Percentiles rank a stretch among this genome's conserved stretches.
Evolutionary conservation across 2,329 filamentous ascomycete species (phyloP).

Genomic region (Fusarium illudens): DNA sequence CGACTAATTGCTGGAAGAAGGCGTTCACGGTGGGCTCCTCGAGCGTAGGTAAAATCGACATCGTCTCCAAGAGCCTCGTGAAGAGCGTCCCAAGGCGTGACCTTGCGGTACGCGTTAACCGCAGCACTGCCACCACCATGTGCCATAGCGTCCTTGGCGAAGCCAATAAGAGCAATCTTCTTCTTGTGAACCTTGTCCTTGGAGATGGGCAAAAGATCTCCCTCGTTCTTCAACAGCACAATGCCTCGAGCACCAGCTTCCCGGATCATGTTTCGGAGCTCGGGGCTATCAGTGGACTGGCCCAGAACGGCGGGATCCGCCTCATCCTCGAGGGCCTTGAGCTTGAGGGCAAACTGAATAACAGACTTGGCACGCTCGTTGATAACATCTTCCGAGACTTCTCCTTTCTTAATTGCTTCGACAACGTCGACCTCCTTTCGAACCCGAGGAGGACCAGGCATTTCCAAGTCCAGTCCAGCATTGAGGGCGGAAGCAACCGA

Average conservation of each 20-base stretch:
- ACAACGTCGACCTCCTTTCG: slow-evolving; percentile 37
- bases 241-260: slow-evolving; percentile 57
- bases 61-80: slow-evolving; percentile 31
- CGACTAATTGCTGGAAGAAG: slow-evolving; percentile 27
- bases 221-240: slow-evolving; percentile 71
- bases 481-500: slow-evolving; percentile 46
- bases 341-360: slow-evolving; percentile 42
- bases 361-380: slow-evolving; percentile 43
- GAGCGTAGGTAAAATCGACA: slow-evolving; percentile 37
- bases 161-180: slow-evolving; percentile 45
- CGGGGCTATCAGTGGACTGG: slow-evolving; percentile 31
- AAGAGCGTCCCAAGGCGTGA: slow-evolving; percentile 45
- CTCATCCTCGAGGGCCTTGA: slow-evolving; percentile 32
- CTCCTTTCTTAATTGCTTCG: slow-evolving; percentile 35
- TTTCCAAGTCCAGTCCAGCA: slow-evolving; percentile 46
- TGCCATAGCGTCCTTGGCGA: slow-evolving; percentile 43
- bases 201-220: slow-evolving; percentile 60
- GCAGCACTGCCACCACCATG: slow-evolving; percentile 46
- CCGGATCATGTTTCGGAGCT: slow-evolving; percentile 38
- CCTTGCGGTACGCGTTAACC: slow-evolving; percentile 45
- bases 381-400: slow-evolving; percentile 36
- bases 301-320: neutral
- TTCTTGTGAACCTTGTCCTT: slow-evolving; percentile 34
- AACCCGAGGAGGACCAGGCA: slow-evolving; percentile 47
- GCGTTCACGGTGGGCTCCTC: slow-evolving; percentile 36